Evolutionary conservation across 805 yeast species (phyloP).

Genomic region (Dipodascus geniculatus): DNA sequence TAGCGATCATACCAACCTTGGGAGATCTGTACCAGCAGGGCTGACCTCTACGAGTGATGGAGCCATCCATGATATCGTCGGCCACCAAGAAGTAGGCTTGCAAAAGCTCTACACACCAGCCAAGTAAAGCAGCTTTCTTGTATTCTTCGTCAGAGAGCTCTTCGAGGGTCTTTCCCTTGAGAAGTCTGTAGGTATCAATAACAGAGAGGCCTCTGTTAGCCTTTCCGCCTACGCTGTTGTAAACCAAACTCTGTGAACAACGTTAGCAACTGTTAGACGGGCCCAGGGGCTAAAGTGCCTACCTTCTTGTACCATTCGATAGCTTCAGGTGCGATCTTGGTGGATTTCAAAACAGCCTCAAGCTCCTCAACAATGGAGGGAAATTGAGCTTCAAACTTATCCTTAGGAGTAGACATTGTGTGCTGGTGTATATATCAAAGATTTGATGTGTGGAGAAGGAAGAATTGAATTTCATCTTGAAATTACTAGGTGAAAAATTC

Average conservation of each 20-base stretch:
- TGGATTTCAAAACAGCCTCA: constrained; percentile 42
- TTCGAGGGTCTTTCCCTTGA: constrained; percentile 42
- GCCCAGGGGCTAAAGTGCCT: not conserved
- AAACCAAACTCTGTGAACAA: constrained; percentile 37
- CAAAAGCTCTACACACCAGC: constrained; percentile 89
- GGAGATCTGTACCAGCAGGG: constrained; percentile 87
- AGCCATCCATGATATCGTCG: constrained; percentile 96
- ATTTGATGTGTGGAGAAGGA: not conserved
- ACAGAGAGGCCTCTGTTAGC: constrained; percentile 93
- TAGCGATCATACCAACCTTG: constrained; percentile 84
- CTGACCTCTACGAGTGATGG: constrained; percentile 95
- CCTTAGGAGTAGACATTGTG: constrained; percentile 9
- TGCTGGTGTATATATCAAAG: not conserved
- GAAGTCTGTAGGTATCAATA: constrained; percentile 77
- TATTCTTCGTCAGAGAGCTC: constrained; percentile 61
- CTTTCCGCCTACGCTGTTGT: constrained; percentile 95
- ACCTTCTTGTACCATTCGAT: constrained; percentile 65
- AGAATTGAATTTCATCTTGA: not conserved
- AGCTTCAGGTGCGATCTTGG: constrained; percentile 81
- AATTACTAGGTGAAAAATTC: not conserved
- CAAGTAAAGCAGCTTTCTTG: constrained; percentile 74
- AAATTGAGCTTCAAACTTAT: constrained; percentile 40
- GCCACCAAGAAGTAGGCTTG: constrained; percentile 97
- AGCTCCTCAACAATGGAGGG: constrained; percentile 72
- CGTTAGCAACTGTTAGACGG: not conserved